These are phyloP conservation scores for Paxillus ammoniavirescens DNA, from an alignment of 768 basidiomycete genomes.

Conservation along the genomic window DNA sequence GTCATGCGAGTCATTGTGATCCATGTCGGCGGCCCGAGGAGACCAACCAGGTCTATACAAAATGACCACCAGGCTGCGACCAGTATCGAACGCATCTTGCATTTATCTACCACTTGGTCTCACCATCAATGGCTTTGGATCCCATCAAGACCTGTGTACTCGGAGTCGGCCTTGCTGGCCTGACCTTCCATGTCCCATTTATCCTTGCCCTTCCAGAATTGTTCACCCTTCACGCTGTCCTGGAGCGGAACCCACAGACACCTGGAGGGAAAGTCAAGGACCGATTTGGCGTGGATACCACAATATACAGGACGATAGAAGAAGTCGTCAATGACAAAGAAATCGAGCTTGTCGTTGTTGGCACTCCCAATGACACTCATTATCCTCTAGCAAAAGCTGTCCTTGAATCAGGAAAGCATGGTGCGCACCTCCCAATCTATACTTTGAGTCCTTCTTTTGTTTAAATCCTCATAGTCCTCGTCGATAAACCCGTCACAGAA, in stretches of 20 bases:
- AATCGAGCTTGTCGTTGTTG: slow-evolving; percentile 67
- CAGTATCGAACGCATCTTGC: not conserved
- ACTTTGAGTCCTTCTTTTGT: not conserved
- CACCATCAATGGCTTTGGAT: slow-evolving; percentile 18
- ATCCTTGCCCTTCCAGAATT: slow-evolving; percentile 67
- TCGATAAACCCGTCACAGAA: slow-evolving; percentile 77
- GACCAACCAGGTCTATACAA: slow-evolving; percentile 5
- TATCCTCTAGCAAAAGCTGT: slow-evolving; percentile 63
- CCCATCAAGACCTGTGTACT: slow-evolving; percentile 72
- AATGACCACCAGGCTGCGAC: not conserved
- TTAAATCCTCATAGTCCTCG: slow-evolving; percentile 49
- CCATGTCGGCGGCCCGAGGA: slow-evolving; percentile 5
- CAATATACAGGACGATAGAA: slow-evolving; percentile 60
- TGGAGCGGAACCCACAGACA: slow-evolving; percentile 65
- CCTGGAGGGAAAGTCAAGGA: slow-evolving; percentile 64
- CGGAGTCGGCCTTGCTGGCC: slow-evolving; percentile 72
- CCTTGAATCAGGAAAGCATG: slow-evolving; percentile 71
- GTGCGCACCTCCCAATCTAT: slow-evolving; percentile 33
- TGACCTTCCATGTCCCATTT: slow-evolving; percentile 82
- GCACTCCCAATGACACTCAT: slow-evolving; percentile 75
- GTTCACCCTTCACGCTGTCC: slow-evolving; percentile 71
- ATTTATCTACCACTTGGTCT: not conserved
- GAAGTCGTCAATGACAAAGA: slow-evolving; percentile 59
- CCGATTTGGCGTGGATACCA: slow-evolving; percentile 56
- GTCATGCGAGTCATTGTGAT: not conserved